Evolutionary conservation across 148 eudicot species (phyloP), one percentile per base, ranked within the genome.

Genomic region (Vaccinium darrowii): DNA sequence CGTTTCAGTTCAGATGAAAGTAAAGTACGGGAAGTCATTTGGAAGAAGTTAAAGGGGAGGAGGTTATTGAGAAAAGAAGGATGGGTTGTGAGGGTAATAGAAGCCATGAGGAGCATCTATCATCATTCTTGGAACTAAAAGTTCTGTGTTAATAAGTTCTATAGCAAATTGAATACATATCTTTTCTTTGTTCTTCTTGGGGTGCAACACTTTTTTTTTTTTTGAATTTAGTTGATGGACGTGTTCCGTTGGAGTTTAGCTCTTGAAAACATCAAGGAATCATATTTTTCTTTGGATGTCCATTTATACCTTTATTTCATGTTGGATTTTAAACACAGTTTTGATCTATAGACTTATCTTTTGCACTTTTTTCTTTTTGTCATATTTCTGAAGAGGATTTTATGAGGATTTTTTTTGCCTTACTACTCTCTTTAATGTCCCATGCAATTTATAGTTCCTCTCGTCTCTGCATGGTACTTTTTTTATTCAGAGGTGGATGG

Each of bases 401-500:
- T 23, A 2, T 9, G 72, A 65, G 30, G 33, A 23, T 27, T 27
- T 30, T 69, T 53, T 25, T 13, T 27, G 25, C 74, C 18, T 1
- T 30, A 27, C 56, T 53, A 43, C 18, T 13, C 74, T 27, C 36
- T 14, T 33, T 43, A 16, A 39, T 18, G 47, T 81, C 74, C 54
- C 83, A 21, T 81, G 81, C 71, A 39, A 10, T 25, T 82, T 78
- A 27, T 69, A 5, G 51, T 69, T 69, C 18, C 58, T 67, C 76
- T 18, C 11, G 36, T 53, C 75, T 82, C 21, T 65, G 78, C 49
- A 47, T 74, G n/a, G 14, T 82, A 14, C 67, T 74, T 74, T 74
- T 16, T 12, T 71, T 14, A 50, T 53, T 63, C 43, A 30, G 75
- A 73, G 81, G 57, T 76, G 57, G 65, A 19, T 63, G 77, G 89